Evolutionary conservation across 352 stramenopile species (phyloP).

Genomic region (Plasmopara viticola): DNA sequence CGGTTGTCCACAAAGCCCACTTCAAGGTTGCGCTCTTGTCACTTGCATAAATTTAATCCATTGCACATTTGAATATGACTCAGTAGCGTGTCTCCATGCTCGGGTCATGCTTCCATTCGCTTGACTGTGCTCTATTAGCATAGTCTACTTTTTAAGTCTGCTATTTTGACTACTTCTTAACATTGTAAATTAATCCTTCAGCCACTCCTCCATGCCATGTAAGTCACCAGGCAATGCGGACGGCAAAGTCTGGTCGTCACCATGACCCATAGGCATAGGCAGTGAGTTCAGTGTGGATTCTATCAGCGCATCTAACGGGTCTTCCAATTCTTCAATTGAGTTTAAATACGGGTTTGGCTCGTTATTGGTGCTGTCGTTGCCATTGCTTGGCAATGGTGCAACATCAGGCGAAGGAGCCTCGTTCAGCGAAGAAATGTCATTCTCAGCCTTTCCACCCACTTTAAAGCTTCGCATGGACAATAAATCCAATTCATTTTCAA

Average conservation of each 20-base stretch:
- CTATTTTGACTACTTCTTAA: slow-evolving; percentile 15
- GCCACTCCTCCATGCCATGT: slow-evolving; percentile 74
- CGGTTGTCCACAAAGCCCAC: slow-evolving; percentile 1
- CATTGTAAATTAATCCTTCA: slow-evolving; percentile 57
- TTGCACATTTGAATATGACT: slow-evolving; percentile 12
- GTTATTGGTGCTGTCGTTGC: slow-evolving; percentile 9
- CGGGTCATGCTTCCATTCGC: slow-evolving; percentile 6
- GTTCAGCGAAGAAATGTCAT: slow-evolving; percentile 15
- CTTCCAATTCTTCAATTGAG: slow-evolving; percentile 31
- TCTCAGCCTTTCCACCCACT: slow-evolving; percentile 4
- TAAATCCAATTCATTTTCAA: slow-evolving; percentile 73
- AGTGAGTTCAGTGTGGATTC: slow-evolving; percentile 44
- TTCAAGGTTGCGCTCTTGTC: not conserved
- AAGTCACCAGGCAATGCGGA: slow-evolving; percentile 58
- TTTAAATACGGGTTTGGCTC: slow-evolving; percentile 43
- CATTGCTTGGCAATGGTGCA: slow-evolving; percentile 6
- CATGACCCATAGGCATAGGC: slow-evolving; percentile 67
- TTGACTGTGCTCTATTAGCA: slow-evolving; percentile 1
- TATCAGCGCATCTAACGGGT: slow-evolving; percentile 51
- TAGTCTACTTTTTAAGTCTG: slow-evolving; percentile 6
- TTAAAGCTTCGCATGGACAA: slow-evolving; percentile 67
- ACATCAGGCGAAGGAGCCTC: slow-evolving; percentile 10
- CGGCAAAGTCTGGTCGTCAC: slow-evolving; percentile 32
- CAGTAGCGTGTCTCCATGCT: slow-evolving; percentile 6
- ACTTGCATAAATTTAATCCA: slow-evolving; percentile 7